Evolutionary conservation across 495 filamentous ascomycete genomes (phyloP).

Genomic region (Penicillium macrosclerotiorum): DNA sequence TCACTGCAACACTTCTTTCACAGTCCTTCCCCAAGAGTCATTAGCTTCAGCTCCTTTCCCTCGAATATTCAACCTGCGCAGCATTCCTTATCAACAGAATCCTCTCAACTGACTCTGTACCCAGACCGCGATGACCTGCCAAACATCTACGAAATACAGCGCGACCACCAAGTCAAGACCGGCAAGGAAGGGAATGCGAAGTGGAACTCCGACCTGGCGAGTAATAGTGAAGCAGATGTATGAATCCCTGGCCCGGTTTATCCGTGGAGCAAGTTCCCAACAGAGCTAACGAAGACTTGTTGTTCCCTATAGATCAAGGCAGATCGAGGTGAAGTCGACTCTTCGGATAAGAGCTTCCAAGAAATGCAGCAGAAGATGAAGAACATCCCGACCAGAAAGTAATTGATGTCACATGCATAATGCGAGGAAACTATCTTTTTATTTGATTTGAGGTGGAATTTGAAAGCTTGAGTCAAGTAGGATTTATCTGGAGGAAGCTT

Average conservation of each 20-base stretch:
- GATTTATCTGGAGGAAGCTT: background rate
- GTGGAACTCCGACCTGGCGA: constrained; percentile 79
- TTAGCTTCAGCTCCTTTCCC: too few species aligned
- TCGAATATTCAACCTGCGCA: too few species aligned
- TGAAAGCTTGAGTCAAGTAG: background rate
- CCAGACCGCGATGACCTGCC: constrained; percentile 42
- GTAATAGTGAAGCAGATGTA: constrained; percentile 77
- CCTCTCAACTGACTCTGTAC: constrained; percentile 1
- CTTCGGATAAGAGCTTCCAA: constrained; percentile 40
- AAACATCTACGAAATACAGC: constrained; percentile 62
- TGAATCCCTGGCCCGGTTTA: constrained; percentile 5
- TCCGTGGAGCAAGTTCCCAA: background rate
- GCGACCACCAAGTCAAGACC: constrained; percentile 67
- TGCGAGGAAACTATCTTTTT: too few species aligned
- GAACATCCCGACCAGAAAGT: constrained; percentile 25
- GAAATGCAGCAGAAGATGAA: constrained; percentile 54
- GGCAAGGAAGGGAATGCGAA: constrained; percentile 72
- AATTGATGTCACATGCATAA: constrained; percentile 11
- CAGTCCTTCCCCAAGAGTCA: background rate
- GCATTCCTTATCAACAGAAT: too few species aligned
- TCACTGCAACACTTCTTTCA: too few species aligned
- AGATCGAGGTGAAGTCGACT: constrained; percentile 54
- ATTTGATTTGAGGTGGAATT: constrained; percentile 5
- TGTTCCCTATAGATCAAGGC: constrained; percentile 55
- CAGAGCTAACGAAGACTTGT: background rate